phyloP scores from a whole-genome alignment of 2,329 filamentous ascomycete species.

The Domatiomyces globalis region DNA sequence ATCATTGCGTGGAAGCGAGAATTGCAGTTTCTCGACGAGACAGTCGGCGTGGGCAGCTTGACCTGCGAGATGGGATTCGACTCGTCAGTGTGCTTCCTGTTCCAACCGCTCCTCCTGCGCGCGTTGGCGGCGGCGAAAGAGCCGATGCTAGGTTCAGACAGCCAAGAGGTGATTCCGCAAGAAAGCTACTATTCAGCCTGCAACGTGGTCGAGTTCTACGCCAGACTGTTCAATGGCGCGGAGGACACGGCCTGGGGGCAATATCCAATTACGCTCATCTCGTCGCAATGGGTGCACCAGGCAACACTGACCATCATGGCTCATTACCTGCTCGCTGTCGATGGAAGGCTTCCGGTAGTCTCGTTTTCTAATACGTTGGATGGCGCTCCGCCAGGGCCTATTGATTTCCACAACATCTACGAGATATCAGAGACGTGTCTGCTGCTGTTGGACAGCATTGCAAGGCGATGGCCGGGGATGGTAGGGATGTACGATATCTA shows the following conservation, averaged over 20 bases:
- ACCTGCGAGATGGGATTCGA: constrained; percentile 23
- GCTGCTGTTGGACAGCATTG: constrained; percentile 16
- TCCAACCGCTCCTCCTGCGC: constrained; percentile 21
- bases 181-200: constrained; percentile 22
- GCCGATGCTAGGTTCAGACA: constrained; percentile 9
- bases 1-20: constrained; percentile 18
- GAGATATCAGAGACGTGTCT: constrained; percentile 19
- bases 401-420: constrained; percentile 18
- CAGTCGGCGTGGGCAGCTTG: constrained; percentile 19
- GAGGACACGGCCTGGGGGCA: constrained; percentile 19
- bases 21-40: constrained; percentile 11
- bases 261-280: constrained; percentile 23
- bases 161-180: constrained; percentile 13
- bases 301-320: constrained; percentile 22
- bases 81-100: constrained; percentile 22
- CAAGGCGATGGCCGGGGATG: constrained; percentile 18
- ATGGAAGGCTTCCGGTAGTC: constrained; percentile 18
- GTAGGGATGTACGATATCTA: constrained; percentile 18
- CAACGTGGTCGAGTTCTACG: constrained; percentile 21
- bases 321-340: constrained; percentile 20
- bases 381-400: constrained; percentile 11
- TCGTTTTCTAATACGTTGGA: constrained; percentile 14
- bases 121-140: constrained; percentile 15
- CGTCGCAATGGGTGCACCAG: constrained; percentile 23
- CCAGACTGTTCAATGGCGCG: constrained; percentile 21